Conservation (phyloP, 768 basidiomycete genomes). For the Hygrocybe coccinea region DNA sequence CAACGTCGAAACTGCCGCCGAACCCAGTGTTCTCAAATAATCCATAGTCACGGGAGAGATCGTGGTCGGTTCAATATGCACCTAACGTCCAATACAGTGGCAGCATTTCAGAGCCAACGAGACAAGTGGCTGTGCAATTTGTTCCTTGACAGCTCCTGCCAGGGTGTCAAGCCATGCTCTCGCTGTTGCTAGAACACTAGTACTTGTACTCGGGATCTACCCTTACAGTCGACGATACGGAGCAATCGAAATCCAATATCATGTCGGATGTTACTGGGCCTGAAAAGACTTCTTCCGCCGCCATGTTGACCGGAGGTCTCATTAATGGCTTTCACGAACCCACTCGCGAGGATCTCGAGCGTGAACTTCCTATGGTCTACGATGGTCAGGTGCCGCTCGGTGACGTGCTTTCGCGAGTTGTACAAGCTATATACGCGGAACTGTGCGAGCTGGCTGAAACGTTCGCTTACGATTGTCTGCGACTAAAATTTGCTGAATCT, state of each 20-base stretch:
- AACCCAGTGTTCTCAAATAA: constrained; percentile 74
- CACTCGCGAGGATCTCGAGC: constrained; percentile 56
- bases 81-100: too few species aligned
- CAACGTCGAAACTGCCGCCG: constrained; percentile 82
- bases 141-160: too few species aligned
- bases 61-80: neutral
- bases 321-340: constrained; percentile 28
- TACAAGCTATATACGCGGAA: constrained; percentile 78
- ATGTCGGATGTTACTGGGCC: neutral
- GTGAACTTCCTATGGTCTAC: constrained; percentile 65
- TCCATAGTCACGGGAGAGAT: constrained; percentile 51
- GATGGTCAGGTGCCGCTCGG: constrained; percentile 72
- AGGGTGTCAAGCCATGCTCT: too few species aligned
- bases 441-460: constrained; percentile 81
- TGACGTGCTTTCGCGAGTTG: constrained; percentile 69
- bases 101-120: too few species aligned
- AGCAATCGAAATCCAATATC: neutral
- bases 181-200: neutral
- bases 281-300: neutral
- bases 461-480: constrained; percentile 41
- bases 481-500: neutral
- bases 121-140: too few species aligned
- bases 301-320: constrained; percentile 24
- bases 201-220: too few species aligned
- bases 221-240: too few species aligned